Percentiles rank a stretch among this genome's conserved stretches.
These are phyloP conservation scores for Aspergillus homomorphus DNA, from an alignment of 495 filamentous ascomycete genomes.

Conservation along the genomic window DNA sequence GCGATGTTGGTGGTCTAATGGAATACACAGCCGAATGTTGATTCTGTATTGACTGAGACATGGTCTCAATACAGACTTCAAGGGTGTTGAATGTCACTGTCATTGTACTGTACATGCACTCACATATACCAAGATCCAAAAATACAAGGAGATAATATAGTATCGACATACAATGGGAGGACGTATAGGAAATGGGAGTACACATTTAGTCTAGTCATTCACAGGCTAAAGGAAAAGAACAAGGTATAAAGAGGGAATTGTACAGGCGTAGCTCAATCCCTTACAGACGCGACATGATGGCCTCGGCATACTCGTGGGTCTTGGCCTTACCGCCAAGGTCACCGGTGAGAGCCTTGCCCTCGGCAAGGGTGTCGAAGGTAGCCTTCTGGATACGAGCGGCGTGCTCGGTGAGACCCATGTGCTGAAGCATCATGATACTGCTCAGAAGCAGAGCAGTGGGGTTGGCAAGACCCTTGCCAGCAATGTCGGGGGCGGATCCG, in stretches of 20 bases:
- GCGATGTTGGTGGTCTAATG: too few relatives aligned
- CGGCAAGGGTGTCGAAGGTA: slow-evolving; percentile 87
- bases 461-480: slow-evolving; percentile 92
- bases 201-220: slow-evolving; percentile 45
- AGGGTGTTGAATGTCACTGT: neutral
- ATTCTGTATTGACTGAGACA: neutral
- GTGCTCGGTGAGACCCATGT: slow-evolving; percentile 87
- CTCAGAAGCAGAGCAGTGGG: slow-evolving; percentile 87
- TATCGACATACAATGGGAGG: slow-evolving; percentile 28
- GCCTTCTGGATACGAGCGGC: slow-evolving; percentile 88
- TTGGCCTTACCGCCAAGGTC: slow-evolving; percentile 93
- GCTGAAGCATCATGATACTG: slow-evolving; percentile 98
- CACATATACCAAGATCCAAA: neutral
- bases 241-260: slow-evolving; percentile 33
- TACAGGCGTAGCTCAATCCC: slow-evolving; percentile 36
- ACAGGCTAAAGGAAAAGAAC: slow-evolving; percentile 36
- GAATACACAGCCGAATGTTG: neutral
- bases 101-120: neutral
- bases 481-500: slow-evolving; percentile 96
- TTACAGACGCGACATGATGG: slow-evolving; percentile 85
- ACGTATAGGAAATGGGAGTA: slow-evolving; percentile 42
- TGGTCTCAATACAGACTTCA: neutral
- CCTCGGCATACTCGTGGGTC: slow-evolving; percentile 85
- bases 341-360: slow-evolving; percentile 92
- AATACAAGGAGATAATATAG: slow-evolving; percentile 7